Evolutionary conservation across 2,329 filamentous ascomycete species (phyloP).

Genomic region (Exophiala dermatitidis): DNA sequence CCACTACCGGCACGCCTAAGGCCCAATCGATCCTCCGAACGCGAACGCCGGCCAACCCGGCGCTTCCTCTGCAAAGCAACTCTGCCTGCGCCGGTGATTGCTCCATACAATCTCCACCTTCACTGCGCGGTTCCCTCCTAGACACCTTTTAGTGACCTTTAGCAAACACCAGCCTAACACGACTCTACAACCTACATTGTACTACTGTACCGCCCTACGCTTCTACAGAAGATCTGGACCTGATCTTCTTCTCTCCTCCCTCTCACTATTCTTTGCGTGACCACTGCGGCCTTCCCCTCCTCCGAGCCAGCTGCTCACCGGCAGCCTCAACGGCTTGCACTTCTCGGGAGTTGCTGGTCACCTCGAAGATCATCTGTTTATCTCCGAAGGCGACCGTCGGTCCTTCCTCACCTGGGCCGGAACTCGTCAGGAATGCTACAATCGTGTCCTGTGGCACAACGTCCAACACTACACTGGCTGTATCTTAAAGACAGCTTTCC

Average conservation of each 20-base stretch:
- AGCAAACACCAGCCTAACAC: no score
- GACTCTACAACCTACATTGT: no score
- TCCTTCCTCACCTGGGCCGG: slow-evolving; percentile 1
- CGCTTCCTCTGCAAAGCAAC: background rate
- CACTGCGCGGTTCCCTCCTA: background rate
- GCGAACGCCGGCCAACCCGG: background rate
- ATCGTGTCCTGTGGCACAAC: background rate
- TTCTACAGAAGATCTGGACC: background rate
- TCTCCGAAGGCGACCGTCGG: background rate
- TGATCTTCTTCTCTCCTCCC: background rate
- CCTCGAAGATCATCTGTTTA: background rate
- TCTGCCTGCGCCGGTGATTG: background rate
- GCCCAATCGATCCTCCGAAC: no score
- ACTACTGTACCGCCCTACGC: background rate
- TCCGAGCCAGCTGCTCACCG: background rate
- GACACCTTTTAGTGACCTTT: background rate
- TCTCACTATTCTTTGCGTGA: background rate
- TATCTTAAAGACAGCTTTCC: background rate
- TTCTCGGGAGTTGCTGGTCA: slow-evolving; percentile 16
- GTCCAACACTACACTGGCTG: background rate
- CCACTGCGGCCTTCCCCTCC: background rate
- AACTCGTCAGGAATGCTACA: slow-evolving; percentile 4
- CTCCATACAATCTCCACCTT: background rate
- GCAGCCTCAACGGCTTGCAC: slow-evolving; percentile 11
- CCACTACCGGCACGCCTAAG: no score